A percentile compares a stretch with the other conserved stretches of the same genome.
These are phyloP conservation scores for Aspergillus fructus DNA, from an alignment of 2,329 filamentous ascomycete genomes.

Conservation along the genomic window DNA sequence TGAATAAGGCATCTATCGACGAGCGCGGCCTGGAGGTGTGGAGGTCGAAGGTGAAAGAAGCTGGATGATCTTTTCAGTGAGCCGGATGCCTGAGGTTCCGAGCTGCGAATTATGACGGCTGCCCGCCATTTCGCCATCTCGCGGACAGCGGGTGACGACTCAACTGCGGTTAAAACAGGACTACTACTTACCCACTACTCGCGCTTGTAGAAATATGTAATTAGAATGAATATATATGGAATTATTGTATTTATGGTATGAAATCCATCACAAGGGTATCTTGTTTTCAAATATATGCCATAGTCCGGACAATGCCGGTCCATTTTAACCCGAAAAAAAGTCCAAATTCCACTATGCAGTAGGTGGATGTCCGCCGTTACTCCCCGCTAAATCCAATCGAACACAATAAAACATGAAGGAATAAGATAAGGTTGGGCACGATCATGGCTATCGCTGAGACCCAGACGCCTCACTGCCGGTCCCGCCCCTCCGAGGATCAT, in stretches of 20 bases:
- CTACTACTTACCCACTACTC: too few species aligned
- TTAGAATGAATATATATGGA: not conserved
- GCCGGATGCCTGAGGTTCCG: conserved; percentile 6
- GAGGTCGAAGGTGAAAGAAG: conserved; percentile 10
- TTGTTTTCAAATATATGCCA: not conserved
- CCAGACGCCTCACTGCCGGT: not conserved
- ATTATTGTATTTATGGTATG: not conserved
- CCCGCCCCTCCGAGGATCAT: not conserved
- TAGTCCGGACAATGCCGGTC: not conserved
- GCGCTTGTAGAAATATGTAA: too few species aligned
- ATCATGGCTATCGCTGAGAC: not conserved
- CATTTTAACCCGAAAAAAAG: not conserved
- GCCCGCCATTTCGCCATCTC: not conserved
- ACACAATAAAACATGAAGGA: conserved; percentile 1
- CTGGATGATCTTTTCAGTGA: conserved; percentile 7
- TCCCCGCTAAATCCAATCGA: conserved; percentile 17
- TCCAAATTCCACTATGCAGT: not conserved
- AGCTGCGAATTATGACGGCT: not conserved
- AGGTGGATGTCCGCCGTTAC: conserved; percentile 10
- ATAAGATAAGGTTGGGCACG: not conserved
- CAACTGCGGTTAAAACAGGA: not conserved
- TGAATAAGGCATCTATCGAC: conserved; percentile 14
- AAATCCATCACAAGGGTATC: conserved; percentile 7
- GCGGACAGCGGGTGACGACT: not conserved
- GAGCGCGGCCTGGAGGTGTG: not conserved